Conservation (phyloP, 176 grass and related monocot species). For the Dendrocalamus sinicus region DNA sequence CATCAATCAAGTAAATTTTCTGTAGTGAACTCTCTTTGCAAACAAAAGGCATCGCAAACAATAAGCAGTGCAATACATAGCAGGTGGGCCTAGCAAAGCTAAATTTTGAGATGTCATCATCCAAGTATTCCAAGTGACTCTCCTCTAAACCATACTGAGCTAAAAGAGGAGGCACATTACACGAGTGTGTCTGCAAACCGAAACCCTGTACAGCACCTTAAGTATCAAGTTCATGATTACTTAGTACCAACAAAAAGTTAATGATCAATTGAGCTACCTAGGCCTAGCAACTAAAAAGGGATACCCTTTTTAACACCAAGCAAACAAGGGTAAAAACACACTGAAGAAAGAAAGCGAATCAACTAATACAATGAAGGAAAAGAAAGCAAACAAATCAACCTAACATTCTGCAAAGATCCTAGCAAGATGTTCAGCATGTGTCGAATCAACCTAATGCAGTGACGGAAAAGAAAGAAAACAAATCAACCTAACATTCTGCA, state of each 20-base stretch:
- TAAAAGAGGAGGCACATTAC: constrained; percentile 3
- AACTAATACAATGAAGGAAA: constrained; percentile 37
- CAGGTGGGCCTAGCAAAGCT: neutral
- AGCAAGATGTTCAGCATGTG: constrained; percentile 56
- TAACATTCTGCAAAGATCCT: constrained; percentile 45
- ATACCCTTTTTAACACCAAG: neutral
- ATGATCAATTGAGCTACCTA: constrained; percentile 38
- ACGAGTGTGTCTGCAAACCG: constrained; percentile 1
- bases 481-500: constrained; percentile 27
- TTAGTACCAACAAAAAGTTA: neutral
- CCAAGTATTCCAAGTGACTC: constrained; percentile 13
- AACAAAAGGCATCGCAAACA: neutral
- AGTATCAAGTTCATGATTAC: constrained; percentile 42
- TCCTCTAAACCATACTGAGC: neutral
- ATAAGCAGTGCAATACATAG: neutral
- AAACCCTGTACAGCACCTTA: constrained; percentile 51
- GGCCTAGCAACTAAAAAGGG: constrained; percentile 25
- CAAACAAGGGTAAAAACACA: constrained; percentile 22
- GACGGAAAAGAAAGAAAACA: neutral
- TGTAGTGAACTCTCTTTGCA: neutral
- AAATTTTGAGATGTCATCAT: neutral
- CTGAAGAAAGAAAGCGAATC: constrained; percentile 38
- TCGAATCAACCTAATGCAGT: constrained; percentile 12
- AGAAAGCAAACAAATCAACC: constrained; percentile 41
- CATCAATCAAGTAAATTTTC: neutral